Evolutionary conservation across 768 basidiomycete genomes (phyloP), one percentile per base, ranked within the genome.

Genomic region (Mycena indigotica): DNA sequence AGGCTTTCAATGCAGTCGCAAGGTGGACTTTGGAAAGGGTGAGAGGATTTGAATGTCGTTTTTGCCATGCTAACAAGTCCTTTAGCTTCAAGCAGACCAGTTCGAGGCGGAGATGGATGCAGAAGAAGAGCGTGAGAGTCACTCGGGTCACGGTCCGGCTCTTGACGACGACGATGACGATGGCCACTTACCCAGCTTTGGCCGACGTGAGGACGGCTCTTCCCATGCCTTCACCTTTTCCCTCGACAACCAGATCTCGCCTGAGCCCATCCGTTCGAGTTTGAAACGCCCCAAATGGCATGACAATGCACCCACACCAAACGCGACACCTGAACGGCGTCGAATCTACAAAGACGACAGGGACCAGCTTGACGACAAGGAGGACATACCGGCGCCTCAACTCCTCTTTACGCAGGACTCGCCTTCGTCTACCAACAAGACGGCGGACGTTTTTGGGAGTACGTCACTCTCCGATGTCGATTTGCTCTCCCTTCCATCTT

Each of bases 21-120:
- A 16, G 21, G 10, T 50, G 56, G 16, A 28, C 50, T n/a, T 51
- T 57, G 16, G 56, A 52, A 28, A 35, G 52, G 41, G 56, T 57
- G 16, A 1, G 40, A 41, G 12, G 41, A 35, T 8, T 35, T n/a
- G 10, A 35, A 35, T 35, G 10, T 35, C 17, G 32, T 35, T 8
- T 35, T 17, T 35, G 17, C 17, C n/a, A n/a, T 35, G 32, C 32
- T 35, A 8, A 35, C 32, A 8, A 17, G 17, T 17, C 10, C 17
- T 35, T 8, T 35, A 35, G 32, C 32, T 35, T 17, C 10, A 35
- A 17, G 32, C 32, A 17, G 32, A 35, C 32, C 8, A 35, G 32
- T 35, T 35, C 17, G n/a, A n/a, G 32, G 32, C 32, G 10, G 17
- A 8, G 32, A 17, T 17, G 10, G 32, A 35, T 35, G 32, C 32